Evolutionary conservation across 1,139 yeast genomes (phyloP), one percentile per base, ranked within the genome.

Genomic region (Nakaseomyces kungkrabaensis): DNA sequence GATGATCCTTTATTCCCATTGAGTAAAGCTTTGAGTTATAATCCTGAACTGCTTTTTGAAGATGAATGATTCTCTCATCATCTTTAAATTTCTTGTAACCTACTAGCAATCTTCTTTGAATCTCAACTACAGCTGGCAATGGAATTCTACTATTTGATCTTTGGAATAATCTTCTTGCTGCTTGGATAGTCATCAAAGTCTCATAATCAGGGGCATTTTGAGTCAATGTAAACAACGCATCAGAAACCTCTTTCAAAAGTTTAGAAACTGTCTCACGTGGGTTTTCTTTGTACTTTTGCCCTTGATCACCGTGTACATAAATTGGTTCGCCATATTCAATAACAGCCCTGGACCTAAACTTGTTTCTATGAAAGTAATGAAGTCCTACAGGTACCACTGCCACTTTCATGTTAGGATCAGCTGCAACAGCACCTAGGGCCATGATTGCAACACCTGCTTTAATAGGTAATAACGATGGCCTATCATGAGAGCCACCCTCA

Each of bases 381-480:
- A 84, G 72, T 2, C 92, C 92, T 55, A 87, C 80, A 1, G 92
- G 90, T 22, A 84, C 81, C 52, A 84, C 78, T 37, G 74, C 74
- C 1, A 84, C 81, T 37, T 74, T 71, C 53, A 78, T 75, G 43
- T 72, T 67, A 0, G 84, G 81, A 52, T 81, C 78, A 31, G 72
- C 71, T 11, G 81, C 81, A 62, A 78, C 77, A 1, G 90, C 83
- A 11, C 92, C 90, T 32, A 84, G 68, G 0, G 90, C 92, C 92
- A 84, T 84, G 13, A 84, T 78, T 0, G 87, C 90, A 32, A 84
- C 89, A 26, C 92, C 92, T 0, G 90, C 88, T 62, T 84, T 84
- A 57, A 84, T 73, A 0, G 90, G 92, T 43, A 83, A 68, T 49
- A 84, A 68, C 50, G 83, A 85, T 1, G 89, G 81, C 55, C 90